Base-by-base conservation (phyloP, 2,329 filamentous ascomycete genomes). In the Teratosphaeria zuluensis region DNA sequence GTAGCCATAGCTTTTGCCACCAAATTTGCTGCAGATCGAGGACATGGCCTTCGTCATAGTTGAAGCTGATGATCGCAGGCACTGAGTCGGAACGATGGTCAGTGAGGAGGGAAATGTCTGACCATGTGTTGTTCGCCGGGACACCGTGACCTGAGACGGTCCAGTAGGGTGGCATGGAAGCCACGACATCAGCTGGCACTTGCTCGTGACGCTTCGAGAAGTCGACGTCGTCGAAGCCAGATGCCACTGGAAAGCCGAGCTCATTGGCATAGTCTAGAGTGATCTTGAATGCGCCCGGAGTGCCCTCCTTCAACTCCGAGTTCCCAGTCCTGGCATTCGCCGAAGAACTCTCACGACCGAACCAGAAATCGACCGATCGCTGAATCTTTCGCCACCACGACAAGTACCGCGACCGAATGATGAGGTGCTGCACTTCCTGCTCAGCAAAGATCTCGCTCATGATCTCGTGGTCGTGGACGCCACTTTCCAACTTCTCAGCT, bases 351-450 rank as follows among this genome's bases (percentile, higher is more conserved):
- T 3, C 42, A 53, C 51, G 51, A n/a, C 51, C 51, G 19, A 31
- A 12, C 28, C 28, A 31, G 7, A 6, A 24, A 14, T 53, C 51
- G 14, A 30, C 51, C n/a, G 9, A 35, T 14, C 14, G 33, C 14
- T 35, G 33, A 51, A 2, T 24, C 28, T 31, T 53, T 7, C 19
- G 28, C 51, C 51, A 53, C 28, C 51, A 19, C 11, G 21, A 28
- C 32, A 52, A 66, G 54, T 67, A 62, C 28, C 62, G 61, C 4
- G 63, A 62, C 9, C 65, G 64, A 51, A 67, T 62, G 52, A 68
- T 65, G 56, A 68, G 63, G 9, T 67, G 66, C 56, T 69, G 66
- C 58, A 59, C 68, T 54, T 70, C 68, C 51, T 70, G 68, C 58
- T 69, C 63, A 42, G 68, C 68, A 48, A 65, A 64, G 6, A 70